Evolutionary conservation across 2,329 filamentous ascomycete species (phyloP).

Genomic region (Fusarium nanum): DNA sequence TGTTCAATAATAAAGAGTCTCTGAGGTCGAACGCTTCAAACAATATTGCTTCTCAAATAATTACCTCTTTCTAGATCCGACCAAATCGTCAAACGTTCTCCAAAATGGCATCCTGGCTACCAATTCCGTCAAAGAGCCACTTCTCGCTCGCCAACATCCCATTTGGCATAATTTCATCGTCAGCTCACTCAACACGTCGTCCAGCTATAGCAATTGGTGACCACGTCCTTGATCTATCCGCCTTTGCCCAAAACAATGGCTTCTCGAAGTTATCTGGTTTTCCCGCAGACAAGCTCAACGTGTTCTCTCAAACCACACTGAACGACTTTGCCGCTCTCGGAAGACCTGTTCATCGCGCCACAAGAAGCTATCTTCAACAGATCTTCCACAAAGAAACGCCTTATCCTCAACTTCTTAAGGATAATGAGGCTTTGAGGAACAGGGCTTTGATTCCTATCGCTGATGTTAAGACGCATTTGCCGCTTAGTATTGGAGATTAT

Average conservation of each 20-base stretch:
- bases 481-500: conserved; percentile 83
- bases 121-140: conserved; percentile 10
- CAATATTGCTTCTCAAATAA: neutral
- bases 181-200: conserved; percentile 65
- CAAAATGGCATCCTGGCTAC: conserved; percentile 28
- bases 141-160: conserved; percentile 78
- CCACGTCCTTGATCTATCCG: conserved; percentile 74
- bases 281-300: conserved; percentile 37
- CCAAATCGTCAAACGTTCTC: too few species aligned
- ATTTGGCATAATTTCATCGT: conserved; percentile 81
- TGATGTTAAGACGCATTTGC: conserved; percentile 73
- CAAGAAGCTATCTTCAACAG: conserved; percentile 74
- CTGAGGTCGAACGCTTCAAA: too few species aligned
- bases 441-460: conserved; percentile 47
- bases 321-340: conserved; percentile 63
- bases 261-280: conserved; percentile 50
- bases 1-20: too few species aligned
- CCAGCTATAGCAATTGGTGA: conserved; percentile 79
- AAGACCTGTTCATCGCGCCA: conserved; percentile 72
- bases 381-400: conserved; percentile 67
- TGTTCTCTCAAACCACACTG: conserved; percentile 48
- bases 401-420: conserved; percentile 49
- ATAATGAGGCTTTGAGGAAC: conserved; percentile 50
- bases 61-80: neutral
- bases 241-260: conserved; percentile 63